Evolutionary conservation across 164 flowering plant species (phyloP), one percentile per base, ranked within the genome.

Genomic region (Amborella trichopoda): DNA sequence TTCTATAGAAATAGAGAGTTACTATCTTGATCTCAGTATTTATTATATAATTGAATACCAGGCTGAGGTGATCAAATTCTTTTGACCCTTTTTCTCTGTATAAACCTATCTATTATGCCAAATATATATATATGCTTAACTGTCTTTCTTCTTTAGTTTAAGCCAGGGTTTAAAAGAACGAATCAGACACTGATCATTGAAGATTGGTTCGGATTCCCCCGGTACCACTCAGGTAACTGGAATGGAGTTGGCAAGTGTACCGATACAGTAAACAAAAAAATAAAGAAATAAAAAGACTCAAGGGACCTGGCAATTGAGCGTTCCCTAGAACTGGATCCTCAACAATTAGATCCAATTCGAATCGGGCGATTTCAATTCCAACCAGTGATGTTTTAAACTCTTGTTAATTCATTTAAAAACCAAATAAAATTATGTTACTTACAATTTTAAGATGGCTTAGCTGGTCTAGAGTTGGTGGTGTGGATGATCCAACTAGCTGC

Each of bases 401-500:
- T 8, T 8, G 18, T 11, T 12, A 20, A 39, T 12, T 39, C 14
- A 39, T 8, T 39, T 46, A 12, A 46, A 27, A 13, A 12, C 19
- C 19, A 14, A 19, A 11, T 40, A 13, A 12, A 12, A 12, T 14
- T 9, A 1, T 2, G 19, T 14, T n/a, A 41, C 63, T 47, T 23
- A 59, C 63, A 40, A 41, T 59, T 53, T 59, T 59, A 11, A 59
- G 49, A 21, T 53, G 49, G 25, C 40, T 48, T 48, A 59, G 33
- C 8, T 45, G 52, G 34, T 59, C 58, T 17, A 59, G 48, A 5
- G 24, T 22, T 2, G 47, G 32, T 24, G 58, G 16, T 6, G 16
- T 42, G 4, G 16, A 41, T 23, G 26, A 16, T 11, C 50, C 63
- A 41, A 47, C 46, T 13, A 41, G 49, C 33, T 52, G 44, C 11